Evolutionary conservation across 2,329 filamentous ascomycete genomes (phyloP).

Genomic region (Parafenestella ontariensis): DNA sequence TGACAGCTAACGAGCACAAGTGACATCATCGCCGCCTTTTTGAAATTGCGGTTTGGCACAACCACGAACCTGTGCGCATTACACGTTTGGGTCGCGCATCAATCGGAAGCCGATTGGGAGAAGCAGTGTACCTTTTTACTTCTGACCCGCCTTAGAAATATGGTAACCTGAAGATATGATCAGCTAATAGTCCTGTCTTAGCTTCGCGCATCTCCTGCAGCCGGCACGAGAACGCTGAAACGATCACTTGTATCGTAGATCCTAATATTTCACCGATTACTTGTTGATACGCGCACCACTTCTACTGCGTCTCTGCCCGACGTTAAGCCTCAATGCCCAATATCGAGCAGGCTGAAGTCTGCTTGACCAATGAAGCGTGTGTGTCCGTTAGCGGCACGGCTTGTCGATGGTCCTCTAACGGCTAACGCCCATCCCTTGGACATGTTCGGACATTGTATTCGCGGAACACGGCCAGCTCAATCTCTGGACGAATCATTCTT

Average conservation of each 20-base stretch:
- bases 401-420: conserved; percentile 21
- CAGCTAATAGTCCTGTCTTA: too few species aligned
- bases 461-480: background rate
- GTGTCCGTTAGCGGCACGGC: conserved; percentile 8
- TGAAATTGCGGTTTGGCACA: too few species aligned
- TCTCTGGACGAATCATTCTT: background rate
- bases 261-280: background rate
- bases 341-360: conserved; percentile 21
- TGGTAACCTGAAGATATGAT: too few species aligned
- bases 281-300: background rate
- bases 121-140: too few species aligned
- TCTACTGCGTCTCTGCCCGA: conserved; percentile 24
- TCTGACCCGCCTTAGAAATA: too few species aligned
- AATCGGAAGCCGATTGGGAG: too few species aligned
- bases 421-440: conserved; percentile 8
- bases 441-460: conserved; percentile 3
- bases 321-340: conserved; percentile 18
- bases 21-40: too few species aligned
- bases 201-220: too few species aligned
- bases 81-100: too few species aligned
- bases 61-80: too few species aligned
- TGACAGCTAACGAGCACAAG: too few species aligned
- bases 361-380: conserved; percentile 30
- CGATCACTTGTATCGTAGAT: background rate
- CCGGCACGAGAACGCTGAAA: conserved; percentile 22